These are phyloP conservation scores for Coniochaeta sp. DNA, from an alignment of 2,329 filamentous ascomycete genomes.

Conservation along the genomic window DNA sequence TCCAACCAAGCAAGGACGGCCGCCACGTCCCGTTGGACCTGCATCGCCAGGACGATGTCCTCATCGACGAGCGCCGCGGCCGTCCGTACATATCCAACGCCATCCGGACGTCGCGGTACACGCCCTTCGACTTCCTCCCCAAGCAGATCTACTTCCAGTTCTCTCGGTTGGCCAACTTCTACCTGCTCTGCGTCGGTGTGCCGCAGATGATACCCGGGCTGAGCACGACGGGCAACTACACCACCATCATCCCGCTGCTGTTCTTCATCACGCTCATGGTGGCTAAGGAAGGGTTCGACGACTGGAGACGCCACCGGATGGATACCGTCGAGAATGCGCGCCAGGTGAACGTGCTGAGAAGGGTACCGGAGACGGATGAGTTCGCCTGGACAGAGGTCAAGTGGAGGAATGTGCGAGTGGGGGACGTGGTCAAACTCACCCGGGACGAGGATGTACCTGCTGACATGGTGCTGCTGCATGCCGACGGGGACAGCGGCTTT, in stretches of 20 bases:
- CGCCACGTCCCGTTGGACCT: slow-evolving; percentile 22
- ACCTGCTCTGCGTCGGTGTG: slow-evolving; percentile 78
- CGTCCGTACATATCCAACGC: slow-evolving; percentile 47
- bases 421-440: slow-evolving; percentile 39
- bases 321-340: slow-evolving; percentile 74
- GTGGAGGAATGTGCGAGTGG: slow-evolving; percentile 42
- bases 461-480: slow-evolving; percentile 73
- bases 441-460: slow-evolving; percentile 78
- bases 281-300: slow-evolving; percentile 80
- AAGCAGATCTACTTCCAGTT: slow-evolving; percentile 83
- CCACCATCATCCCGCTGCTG: slow-evolving; percentile 64
- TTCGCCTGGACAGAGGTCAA: slow-evolving; percentile 42
- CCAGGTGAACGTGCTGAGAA: slow-evolving; percentile 37
- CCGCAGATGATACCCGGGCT: slow-evolving; percentile 74
- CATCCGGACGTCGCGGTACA: slow-evolving; percentile 80
- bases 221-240: slow-evolving; percentile 69
- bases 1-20: slow-evolving; percentile 18
- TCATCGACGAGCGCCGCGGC: slow-evolving; percentile 44
- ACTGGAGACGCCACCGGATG: slow-evolving; percentile 70
- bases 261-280: slow-evolving; percentile 78
- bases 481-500: slow-evolving; percentile 67
- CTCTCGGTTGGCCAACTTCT: slow-evolving; percentile 78
- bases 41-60: slow-evolving; percentile 26
- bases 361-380: slow-evolving; percentile 43
- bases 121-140: slow-evolving; percentile 75